Conservation (phyloP, 768 basidiomycete genomes). For the Jaapia argillacea region DNA sequence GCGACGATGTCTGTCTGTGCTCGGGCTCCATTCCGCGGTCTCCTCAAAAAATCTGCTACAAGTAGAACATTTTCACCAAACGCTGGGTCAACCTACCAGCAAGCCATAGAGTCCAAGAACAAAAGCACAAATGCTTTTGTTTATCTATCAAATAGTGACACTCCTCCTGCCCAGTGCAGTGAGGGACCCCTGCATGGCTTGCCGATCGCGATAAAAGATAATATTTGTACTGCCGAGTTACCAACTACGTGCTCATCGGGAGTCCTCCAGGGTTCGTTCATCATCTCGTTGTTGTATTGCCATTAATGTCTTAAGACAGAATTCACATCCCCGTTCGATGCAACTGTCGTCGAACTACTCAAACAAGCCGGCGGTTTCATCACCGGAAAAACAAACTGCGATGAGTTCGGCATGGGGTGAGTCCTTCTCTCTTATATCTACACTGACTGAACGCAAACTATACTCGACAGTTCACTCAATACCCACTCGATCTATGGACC, state of each 20-base stretch:
- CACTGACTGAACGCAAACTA: neutral
- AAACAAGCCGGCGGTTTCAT: conserved; percentile 56
- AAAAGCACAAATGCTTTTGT: no score
- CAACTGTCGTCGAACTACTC: conserved; percentile 69
- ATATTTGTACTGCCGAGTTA: conserved; percentile 60
- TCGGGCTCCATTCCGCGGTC: no score
- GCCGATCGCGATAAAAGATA: conserved; percentile 75
- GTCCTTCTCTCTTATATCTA: conserved; percentile 13
- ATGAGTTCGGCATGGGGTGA: conserved; percentile 98
- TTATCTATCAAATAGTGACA: no score
- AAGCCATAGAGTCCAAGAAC: no score
- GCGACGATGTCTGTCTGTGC: no score
- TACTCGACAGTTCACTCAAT: conserved; percentile 59
- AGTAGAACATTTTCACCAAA: no score
- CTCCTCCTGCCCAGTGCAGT: no score
- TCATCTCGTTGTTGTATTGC: neutral
- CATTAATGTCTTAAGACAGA: conserved; percentile 27
- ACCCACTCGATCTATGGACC: conserved; percentile 64
- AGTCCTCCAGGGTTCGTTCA: conserved; percentile 50
- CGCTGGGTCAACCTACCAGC: no score
- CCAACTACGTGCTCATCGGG: conserved; percentile 72
- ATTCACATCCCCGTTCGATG: conserved; percentile 75
- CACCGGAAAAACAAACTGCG: conserved; percentile 87
- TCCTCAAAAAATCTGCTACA: no score
- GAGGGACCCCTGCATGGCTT: conserved; percentile 28